Percentiles rank a stretch among this genome's conserved stretches.
Evolutionary conservation across 495 filamentous ascomycete genomes (phyloP).

Genomic region (Penicillium ucsense): DNA sequence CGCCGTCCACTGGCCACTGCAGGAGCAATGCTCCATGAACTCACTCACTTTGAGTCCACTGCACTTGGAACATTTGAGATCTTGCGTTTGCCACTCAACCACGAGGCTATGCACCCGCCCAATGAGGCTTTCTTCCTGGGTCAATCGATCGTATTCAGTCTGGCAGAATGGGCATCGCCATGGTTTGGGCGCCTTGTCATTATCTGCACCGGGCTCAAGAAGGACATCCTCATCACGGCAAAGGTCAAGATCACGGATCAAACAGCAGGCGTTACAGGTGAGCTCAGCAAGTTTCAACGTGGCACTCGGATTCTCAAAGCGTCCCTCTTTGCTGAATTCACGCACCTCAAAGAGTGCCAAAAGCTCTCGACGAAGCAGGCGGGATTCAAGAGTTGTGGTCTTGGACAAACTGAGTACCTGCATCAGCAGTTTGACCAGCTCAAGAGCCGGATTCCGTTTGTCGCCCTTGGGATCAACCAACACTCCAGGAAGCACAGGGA

Average conservation of each 20-base stretch:
- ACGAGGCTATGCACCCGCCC: constrained; percentile 63
- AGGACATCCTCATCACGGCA: constrained; percentile 86
- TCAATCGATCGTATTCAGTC: constrained; percentile 61
- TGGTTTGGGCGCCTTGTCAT: constrained; percentile 33
- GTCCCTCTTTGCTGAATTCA: constrained; percentile 81
- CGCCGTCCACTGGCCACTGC: constrained; percentile 72
- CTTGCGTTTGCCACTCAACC: constrained; percentile 78
- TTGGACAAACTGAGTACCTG: constrained; percentile 85
- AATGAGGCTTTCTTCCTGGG: constrained; percentile 76
- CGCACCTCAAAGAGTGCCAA: constrained; percentile 84
- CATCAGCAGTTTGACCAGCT: constrained; percentile 84
- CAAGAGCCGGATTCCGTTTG: constrained; percentile 68
- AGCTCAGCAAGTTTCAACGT: constrained; percentile 63
- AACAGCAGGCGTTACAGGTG: constrained; percentile 78
- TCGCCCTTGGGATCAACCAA: constrained; percentile 45
- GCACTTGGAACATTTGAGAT: constrained; percentile 68
- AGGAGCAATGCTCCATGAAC: constrained; percentile 94
- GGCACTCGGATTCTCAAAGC: constrained; percentile 77
- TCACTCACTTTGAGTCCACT: constrained; percentile 61
- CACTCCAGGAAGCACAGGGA: constrained; percentile 77
- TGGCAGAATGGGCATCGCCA: constrained; percentile 78
- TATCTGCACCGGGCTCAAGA: constrained; percentile 36
- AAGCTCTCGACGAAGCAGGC: constrained; percentile 78
- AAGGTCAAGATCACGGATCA: constrained; percentile 81
- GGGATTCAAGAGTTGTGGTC: constrained; percentile 66